Evolutionary conservation across 2,329 filamentous ascomycete genomes (phyloP), one percentile per base, ranked within the genome.

Genomic region (Phaeophleospora eucalypticola): DNA sequence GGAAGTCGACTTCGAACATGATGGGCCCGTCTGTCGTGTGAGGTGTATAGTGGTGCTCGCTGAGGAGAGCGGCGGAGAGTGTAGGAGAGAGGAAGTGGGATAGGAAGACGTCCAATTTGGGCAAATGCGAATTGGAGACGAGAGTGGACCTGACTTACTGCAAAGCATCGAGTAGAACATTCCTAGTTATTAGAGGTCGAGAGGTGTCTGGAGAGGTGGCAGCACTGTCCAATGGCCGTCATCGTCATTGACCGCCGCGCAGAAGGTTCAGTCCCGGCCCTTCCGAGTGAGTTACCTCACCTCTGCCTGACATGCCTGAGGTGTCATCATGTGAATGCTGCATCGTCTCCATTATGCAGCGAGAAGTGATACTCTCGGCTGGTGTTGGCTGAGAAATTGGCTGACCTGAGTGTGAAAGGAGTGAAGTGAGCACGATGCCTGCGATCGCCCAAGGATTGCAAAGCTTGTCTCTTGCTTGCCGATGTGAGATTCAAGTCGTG

Each of bases 1-100:
- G 54, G 47, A 65, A 67, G 33, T 48, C 53, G 6, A 60, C 58
- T 27, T 66, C 62, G 51, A 65, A 67, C 59, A 67, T 65, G 21
- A 29, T 6, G 12, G 12, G 24, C 7, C 12, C 12, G 24, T 12
- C 24, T 29, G 24, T 29, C 12, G 24, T 29, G 6, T 12, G 24
- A 29, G 24, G n/a, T n/a, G n/a, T n/a, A n/a, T n/a, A n/a, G n/a
- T n/a, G n/a, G n/a, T n/a, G n/a, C n/a, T 29, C 24, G 24, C 12
- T 6, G 24, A 6, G 24, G 6, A 29, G 24, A 12, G 24, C 6
- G 24, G 7, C 12, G 24, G 24, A 12, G 12, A 7, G 24, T 29
- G 6, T 7, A 12, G 24, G 6, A 6, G 6, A 12, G 24, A 29
- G 24, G 24, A 29, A 29, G 24, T 7, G 24, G 24, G n/a, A n/a